Conservation (phyloP, 2,329 filamentous ascomycete genomes). For the Fusarium denticulatum region DNA sequence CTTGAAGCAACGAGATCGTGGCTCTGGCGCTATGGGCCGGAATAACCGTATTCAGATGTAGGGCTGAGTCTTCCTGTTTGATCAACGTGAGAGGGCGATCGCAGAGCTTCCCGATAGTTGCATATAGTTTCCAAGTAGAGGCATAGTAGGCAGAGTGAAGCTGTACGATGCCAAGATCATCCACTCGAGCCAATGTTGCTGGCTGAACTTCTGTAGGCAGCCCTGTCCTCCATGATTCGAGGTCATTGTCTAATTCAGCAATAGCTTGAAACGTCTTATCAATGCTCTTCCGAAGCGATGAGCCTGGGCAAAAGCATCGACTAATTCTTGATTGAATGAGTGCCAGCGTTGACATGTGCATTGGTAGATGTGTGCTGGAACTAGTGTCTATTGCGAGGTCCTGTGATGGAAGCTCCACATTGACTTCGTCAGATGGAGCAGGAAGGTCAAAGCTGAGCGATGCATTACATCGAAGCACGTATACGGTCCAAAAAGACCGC, state of each 20-base stretch:
- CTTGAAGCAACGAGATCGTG: neutral
- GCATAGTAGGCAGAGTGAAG: neutral
- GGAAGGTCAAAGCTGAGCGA: neutral
- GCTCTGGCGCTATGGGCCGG: neutral
- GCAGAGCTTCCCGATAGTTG: neutral
- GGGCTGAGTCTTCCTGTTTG: neutral
- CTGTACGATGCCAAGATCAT: neutral
- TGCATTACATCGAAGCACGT: neutral
- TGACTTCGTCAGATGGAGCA: accelerated
- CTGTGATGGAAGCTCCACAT: neutral
- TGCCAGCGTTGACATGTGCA: neutral
- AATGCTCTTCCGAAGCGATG: accelerated
- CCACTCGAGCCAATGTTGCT: too few species aligned
- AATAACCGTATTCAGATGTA: neutral
- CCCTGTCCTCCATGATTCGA: neutral
- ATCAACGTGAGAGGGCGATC: neutral
- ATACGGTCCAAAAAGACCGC: neutral
- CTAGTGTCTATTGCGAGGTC: accelerated
- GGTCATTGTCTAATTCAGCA: neutral
- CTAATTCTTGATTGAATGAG: neutral
- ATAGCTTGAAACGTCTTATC: neutral
- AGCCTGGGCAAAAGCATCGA: accelerated
- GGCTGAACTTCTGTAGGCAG: neutral
- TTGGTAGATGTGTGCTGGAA: too few species aligned
- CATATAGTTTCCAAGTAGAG: neutral